phyloP scores from a whole-genome alignment of 148 eudicot species.

The Vaccinium corymbosum region DNA sequence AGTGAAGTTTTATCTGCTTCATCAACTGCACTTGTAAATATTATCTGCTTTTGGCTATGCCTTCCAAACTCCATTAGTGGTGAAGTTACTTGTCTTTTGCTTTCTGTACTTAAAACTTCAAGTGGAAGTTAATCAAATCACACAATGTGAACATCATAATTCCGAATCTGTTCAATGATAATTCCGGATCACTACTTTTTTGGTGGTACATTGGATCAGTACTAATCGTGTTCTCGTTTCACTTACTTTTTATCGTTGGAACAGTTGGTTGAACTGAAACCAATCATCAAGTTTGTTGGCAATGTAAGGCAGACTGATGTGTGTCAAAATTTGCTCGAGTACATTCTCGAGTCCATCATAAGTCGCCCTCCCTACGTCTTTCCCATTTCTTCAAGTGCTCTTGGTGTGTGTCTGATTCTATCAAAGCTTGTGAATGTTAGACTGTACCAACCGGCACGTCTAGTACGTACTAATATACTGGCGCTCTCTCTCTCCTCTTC shows the following conservation, averaged over 20 bases:
- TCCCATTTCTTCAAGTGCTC: no score
- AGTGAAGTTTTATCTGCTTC: conserved; percentile 17
- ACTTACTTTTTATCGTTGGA: neutral
- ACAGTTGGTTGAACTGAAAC: neutral
- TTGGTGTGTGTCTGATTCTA: no score
- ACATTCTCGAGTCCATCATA: no score
- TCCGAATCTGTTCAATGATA: neutral
- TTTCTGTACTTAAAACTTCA: neutral
- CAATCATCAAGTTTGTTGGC: neutral
- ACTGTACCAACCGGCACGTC: no score
- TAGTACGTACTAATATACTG: no score
- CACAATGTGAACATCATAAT: neutral
- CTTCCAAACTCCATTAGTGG: neutral
- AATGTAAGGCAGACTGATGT: neutral
- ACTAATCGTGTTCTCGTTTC: neutral
- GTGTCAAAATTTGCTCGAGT: no score
- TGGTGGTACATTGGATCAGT: neutral
- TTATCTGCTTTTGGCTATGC: neutral
- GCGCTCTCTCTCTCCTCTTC: no score
- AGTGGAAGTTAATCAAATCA: conserved; percentile 5
- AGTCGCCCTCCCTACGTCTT: no score
- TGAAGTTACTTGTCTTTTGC: neutral
- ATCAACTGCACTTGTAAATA: neutral
- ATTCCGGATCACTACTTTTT: neutral
- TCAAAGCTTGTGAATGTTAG: no score